These are phyloP conservation scores for Scheffersomyces titani DNA, from an alignment of 1,139 yeast genomes.

Conservation along the genomic window DNA sequence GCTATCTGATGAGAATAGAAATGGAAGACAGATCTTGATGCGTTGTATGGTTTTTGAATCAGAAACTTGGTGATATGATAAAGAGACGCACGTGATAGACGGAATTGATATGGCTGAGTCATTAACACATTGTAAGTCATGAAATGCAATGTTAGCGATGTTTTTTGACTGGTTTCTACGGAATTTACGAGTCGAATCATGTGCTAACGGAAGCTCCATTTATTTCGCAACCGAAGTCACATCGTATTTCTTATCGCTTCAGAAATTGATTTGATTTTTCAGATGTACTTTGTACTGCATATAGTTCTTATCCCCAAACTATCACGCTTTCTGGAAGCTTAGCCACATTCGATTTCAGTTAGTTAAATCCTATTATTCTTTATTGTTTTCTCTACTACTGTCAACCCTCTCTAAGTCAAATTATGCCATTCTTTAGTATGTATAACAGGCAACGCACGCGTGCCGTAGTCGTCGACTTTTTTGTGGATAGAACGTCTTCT, in stretches of 20 bases:
- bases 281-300: not conserved
- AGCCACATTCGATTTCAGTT: not conserved
- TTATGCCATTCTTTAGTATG: slow-evolving; percentile 18
- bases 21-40: too few species aligned
- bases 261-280: too few species aligned
- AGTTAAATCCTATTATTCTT: not conserved
- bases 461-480: not conserved
- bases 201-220: not conserved
- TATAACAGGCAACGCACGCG: slow-evolving; percentile 3
- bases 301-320: not conserved
- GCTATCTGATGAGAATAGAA: not conserved
- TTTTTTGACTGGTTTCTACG: too few species aligned
- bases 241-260: not conserved
- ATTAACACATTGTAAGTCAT: too few species aligned
- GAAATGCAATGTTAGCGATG: too few species aligned
- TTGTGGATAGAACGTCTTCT: slow-evolving; percentile 6
- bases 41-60: too few species aligned
- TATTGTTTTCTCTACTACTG: not conserved
- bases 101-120: not conserved
- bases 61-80: not conserved
- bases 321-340: not conserved
- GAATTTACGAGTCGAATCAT: too few species aligned
- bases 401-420: not conserved
- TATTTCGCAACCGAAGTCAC: not conserved
- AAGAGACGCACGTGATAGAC: not conserved